Evolutionary conservation across 2,329 filamentous ascomycete genomes (phyloP).

Genomic region (Lecanicillium sp.): DNA sequence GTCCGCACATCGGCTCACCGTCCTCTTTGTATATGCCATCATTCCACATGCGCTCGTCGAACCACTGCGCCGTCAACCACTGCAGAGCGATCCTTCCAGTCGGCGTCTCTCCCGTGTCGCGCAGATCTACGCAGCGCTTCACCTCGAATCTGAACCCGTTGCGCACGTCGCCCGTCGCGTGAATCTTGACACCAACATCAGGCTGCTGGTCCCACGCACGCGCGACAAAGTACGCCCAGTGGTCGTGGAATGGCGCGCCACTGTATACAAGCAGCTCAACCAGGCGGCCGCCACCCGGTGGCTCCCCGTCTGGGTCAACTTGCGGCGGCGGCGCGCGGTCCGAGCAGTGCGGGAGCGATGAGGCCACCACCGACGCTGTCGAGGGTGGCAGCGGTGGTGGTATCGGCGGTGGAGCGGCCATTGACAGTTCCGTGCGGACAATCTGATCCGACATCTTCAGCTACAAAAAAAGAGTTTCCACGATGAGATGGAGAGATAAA

Average conservation of each 20-base stretch:
- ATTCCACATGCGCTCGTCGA: slow-evolving; percentile 25
- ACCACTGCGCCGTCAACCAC: slow-evolving; percentile 22
- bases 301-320: too few relatives aligned
- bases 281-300: too few relatives aligned
- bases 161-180: slow-evolving; percentile 27
- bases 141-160: slow-evolving; percentile 27
- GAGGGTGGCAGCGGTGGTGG: too few relatives aligned
- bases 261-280: slow-evolving; percentile 27
- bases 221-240: slow-evolving; percentile 29
- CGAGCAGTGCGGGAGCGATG: too few relatives aligned
- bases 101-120: slow-evolving; percentile 13
- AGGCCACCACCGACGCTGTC: too few relatives aligned
- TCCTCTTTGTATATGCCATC: slow-evolving; percentile 18
- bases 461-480: too few relatives aligned
- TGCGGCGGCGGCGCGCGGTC: too few relatives aligned
- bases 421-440: too few relatives aligned
- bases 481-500: too few relatives aligned
- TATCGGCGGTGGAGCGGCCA: too few relatives aligned
- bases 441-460: too few relatives aligned
- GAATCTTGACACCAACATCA: slow-evolving; percentile 23
- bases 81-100: slow-evolving; percentile 24
- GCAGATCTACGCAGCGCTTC: slow-evolving; percentile 24
- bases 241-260: slow-evolving; percentile 29
- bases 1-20: slow-evolving; percentile 19
- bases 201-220: slow-evolving; percentile 13